A percentile compares a stretch with the other conserved stretches of the same genome.
phyloP scores from a whole-genome alignment of 2,329 filamentous ascomycete genomes.

The Didymella exigua region DNA sequence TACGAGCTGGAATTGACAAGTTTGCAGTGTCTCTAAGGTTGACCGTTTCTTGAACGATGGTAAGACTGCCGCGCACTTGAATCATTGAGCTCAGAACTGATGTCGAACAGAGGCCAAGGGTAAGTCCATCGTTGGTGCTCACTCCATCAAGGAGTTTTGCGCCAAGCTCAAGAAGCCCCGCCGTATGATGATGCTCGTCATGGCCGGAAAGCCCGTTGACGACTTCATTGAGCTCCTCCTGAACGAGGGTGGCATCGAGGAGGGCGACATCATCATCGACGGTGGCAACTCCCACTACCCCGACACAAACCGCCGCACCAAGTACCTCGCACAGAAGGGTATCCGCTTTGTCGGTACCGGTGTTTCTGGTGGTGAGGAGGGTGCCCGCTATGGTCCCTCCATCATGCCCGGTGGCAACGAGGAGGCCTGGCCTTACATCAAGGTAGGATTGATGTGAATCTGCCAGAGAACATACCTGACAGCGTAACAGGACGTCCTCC shows the following conservation, averaged over 20 bases:
- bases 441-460: slow-evolving; percentile 49
- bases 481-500: slow-evolving; percentile 77
- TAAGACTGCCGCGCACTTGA: slow-evolving; percentile 19
- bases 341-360: slow-evolving; percentile 95
- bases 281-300: slow-evolving; percentile 99
- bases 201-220: slow-evolving; percentile 96
- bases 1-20: slow-evolving; percentile 27
- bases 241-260: slow-evolving; percentile 50
- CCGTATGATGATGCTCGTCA: slow-evolving; percentile 97
- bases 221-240: slow-evolving; percentile 98
- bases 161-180: slow-evolving; percentile 96
- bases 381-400: slow-evolving; percentile 94
- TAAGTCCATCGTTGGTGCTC: slow-evolving; percentile 93
- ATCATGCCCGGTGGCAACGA: slow-evolving; percentile 99
- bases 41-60: slow-evolving; percentile 85
- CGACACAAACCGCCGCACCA: slow-evolving; percentile 95
- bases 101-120: slow-evolving; percentile 59
- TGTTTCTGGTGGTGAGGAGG: slow-evolving; percentile 99
- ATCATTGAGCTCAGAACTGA: slow-evolving; percentile 30
- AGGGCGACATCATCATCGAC: slow-evolving; percentile 97
- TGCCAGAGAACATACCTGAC: slow-evolving; percentile 23
- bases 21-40: slow-evolving; percentile 79
- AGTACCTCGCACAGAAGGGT: slow-evolving; percentile 84
- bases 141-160: slow-evolving; percentile 92
- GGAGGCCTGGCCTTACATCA: slow-evolving; percentile 96